Base-by-base conservation (phyloP, 2,329 filamentous ascomycete genomes). In the Cercospora sp. region DNA sequence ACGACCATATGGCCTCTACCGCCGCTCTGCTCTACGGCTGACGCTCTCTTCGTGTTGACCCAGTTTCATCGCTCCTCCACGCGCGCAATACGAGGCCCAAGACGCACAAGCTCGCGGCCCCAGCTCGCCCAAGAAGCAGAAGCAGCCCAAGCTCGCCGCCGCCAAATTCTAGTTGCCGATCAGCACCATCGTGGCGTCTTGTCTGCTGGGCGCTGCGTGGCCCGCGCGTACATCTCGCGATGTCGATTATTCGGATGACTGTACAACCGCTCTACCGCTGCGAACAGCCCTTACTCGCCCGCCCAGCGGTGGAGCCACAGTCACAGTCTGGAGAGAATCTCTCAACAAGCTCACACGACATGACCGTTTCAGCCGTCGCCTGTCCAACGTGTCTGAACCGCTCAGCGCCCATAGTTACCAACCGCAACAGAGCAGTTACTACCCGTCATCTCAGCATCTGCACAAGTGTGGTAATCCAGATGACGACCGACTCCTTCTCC, bases 91-190 rank as follows among this genome's bases (percentile, higher is more conserved):
- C 43, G 43, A 49, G 37, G 8, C 49, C 49, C 53, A 16, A 57
- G 53, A 26, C 26, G 53, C 53, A 30, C 53, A 58, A 58, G 53
- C 53, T 58, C 53, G 53, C 21, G 10, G 45, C 18, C 45, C 37
- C 37, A n/a, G 37, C 37, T 43, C 16, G 49, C 21, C 53, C 53
- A 30, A 58, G 53, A 58, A 21, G 53, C 21, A 30, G 26, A 58
- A 58, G 53, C 53, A 30, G 53, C 28, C 53, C 26, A 58, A 58
- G 53, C 53, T 58, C 26, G 53, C 53, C 53, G 53, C 53, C 43
- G 43, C 10, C 43, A 49, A 24, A 49, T 49, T 18, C 10, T 12
- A 49, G 43, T 24, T 49, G 43, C 43, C 53, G 53, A 58, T 58
- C 53, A 30, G 12, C 53, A 58, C 26, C 53, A 58, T 58, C 53